These are phyloP conservation scores for Axilococcus clingmanii DNA, from an alignment of 139 green algal genomes.

Conservation along the genomic window DNA sequence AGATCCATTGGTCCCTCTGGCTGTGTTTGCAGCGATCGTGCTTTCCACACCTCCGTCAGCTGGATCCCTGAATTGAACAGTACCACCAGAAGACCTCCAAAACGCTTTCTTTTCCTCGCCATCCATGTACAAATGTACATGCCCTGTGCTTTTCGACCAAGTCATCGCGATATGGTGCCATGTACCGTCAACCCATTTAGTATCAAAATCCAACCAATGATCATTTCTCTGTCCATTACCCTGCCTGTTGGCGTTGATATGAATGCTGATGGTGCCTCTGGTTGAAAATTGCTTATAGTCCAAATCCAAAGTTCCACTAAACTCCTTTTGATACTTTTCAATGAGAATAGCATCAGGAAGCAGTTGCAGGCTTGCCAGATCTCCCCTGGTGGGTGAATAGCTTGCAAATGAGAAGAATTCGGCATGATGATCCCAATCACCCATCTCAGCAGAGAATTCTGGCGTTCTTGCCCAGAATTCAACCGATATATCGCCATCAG, in stretches of 20 bases:
- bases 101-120: slow-evolving; percentile 43
- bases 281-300: slow-evolving; percentile 29
- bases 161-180: slow-evolving; percentile 81
- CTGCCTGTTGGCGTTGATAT: slow-evolving; percentile 76
- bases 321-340: slow-evolving; percentile 46
- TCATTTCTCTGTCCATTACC: slow-evolving; percentile 25
- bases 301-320: slow-evolving; percentile 5
- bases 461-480: slow-evolving; percentile 69
- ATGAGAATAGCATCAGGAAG: slow-evolving; percentile 75
- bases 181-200: slow-evolving; percentile 48
- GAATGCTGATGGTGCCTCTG: slow-evolving; percentile 50
- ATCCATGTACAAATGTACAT: slow-evolving; percentile 61
- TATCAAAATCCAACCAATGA: slow-evolving; percentile 68
- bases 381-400: slow-evolving; percentile 3
- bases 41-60: slow-evolving; percentile 48
- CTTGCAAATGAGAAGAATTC: slow-evolving; percentile 53
- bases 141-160: slow-evolving; percentile 51
- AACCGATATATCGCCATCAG: slow-evolving; percentile 50
- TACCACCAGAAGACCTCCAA: slow-evolving; percentile 33
- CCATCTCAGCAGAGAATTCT: slow-evolving; percentile 7
- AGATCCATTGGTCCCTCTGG: slow-evolving; percentile 16
- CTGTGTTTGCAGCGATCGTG: slow-evolving; percentile 24
- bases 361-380: slow-evolving; percentile 23
- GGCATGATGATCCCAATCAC: slow-evolving; percentile 12
- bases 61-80: slow-evolving; percentile 22